Percentiles rank a stretch among this genome's conserved stretches.
These are phyloP conservation scores for Cercophora newfieldiana DNA, from an alignment of 495 filamentous ascomycete species.

Conservation along the genomic window DNA sequence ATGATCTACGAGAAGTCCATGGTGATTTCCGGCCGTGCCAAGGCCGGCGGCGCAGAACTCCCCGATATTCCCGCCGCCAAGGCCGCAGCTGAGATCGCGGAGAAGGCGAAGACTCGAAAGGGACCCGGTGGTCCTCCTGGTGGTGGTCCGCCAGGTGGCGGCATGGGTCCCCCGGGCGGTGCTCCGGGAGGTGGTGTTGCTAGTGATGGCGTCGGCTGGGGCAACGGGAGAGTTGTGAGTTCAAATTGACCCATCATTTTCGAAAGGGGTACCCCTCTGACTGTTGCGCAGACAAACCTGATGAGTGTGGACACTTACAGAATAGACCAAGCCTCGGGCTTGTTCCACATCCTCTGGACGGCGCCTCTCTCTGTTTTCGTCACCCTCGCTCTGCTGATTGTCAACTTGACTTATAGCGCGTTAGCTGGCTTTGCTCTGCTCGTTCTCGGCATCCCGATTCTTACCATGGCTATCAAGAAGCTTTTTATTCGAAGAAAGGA, in stretches of 20 bases:
- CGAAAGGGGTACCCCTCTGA: slow-evolving; percentile 12
- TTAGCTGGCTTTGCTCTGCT: slow-evolving; percentile 84
- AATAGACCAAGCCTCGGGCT: slow-evolving; percentile 77
- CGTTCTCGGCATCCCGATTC: slow-evolving; percentile 70
- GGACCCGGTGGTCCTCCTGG: slow-evolving; percentile 26
- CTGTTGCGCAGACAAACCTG: slow-evolving; percentile 57
- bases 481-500: slow-evolving; percentile 68
- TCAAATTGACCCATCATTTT: neutral
- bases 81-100: slow-evolving; percentile 34
- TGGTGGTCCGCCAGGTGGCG: slow-evolving; percentile 1
- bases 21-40: slow-evolving; percentile 75
- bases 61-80: slow-evolving; percentile 33
- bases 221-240: slow-evolving; percentile 74
- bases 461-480: slow-evolving; percentile 69
- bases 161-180: slow-evolving; percentile 29
- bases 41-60: slow-evolving; percentile 59
- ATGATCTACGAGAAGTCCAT: slow-evolving; percentile 81
- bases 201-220: slow-evolving; percentile 78
- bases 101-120: slow-evolving; percentile 42
- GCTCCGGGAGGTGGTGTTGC: slow-evolving; percentile 45
- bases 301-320: slow-evolving; percentile 95
- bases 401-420: slow-evolving; percentile 87
- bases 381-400: slow-evolving; percentile 71
- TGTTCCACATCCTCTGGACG: slow-evolving; percentile 91
- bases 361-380: slow-evolving; percentile 75